phyloP scores from a whole-genome alignment of 148 eudicot genomes.

The Euryodendron excelsum region DNA sequence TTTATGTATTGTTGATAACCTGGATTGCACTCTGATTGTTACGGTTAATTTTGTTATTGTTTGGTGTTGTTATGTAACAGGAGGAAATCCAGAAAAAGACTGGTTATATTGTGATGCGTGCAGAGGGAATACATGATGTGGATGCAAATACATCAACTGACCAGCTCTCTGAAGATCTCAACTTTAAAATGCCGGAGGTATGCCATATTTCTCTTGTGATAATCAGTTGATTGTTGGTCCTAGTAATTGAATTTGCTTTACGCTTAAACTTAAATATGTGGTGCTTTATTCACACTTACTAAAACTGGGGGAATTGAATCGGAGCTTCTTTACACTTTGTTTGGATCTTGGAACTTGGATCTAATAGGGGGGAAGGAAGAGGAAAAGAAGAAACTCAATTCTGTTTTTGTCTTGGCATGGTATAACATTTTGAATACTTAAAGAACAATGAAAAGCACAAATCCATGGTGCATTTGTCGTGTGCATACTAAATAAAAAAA shows the following conservation, averaged over 20 bases:
- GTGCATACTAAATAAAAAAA: no score
- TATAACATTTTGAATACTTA: no score
- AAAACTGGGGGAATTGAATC: not conserved
- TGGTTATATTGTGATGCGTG: slow-evolving; percentile 94
- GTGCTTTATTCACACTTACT: not conserved
- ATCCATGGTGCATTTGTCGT: no score
- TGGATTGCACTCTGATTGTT: not conserved
- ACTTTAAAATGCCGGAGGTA: slow-evolving; percentile 91
- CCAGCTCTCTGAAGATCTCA: slow-evolving; percentile 92
- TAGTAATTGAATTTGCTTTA: not conserved
- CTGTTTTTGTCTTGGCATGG: not conserved
- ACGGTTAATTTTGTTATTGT: not conserved
- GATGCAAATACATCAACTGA: slow-evolving; percentile 98
- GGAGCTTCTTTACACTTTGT: no score
- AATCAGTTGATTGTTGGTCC: not conserved
- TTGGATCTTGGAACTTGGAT: no score
- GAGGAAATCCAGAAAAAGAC: slow-evolving; percentile 97
- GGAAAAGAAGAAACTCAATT: no score
- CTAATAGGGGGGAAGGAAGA: no score
- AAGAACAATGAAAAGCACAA: no score
- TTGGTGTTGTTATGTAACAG: slow-evolving; percentile 35
- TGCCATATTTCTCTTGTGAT: not conserved
- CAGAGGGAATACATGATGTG: slow-evolving; percentile 90
- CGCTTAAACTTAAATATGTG: slow-evolving; percentile 3
- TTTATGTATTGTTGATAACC: not conserved